These are phyloP conservation scores for Silene latifolia DNA, from an alignment of 148 eudicot genomes.

Conservation along the genomic window DNA sequence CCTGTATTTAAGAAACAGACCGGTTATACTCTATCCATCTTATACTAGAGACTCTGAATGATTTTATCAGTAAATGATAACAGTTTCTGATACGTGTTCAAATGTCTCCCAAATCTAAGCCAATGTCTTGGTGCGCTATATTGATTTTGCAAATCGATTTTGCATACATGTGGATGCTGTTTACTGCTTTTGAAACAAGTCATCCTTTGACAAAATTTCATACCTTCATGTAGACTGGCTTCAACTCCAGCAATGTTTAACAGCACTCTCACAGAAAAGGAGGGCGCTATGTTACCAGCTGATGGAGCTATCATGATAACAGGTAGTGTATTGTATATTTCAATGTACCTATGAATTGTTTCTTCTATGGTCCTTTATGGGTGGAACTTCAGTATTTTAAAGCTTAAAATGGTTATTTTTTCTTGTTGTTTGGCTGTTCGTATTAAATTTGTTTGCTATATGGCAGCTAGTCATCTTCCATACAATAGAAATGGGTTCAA, in stretches of 20 bases:
- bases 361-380: background rate
- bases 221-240: slow-evolving; percentile 53
- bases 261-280: slow-evolving; percentile 77
- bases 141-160: background rate
- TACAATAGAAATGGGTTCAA: slow-evolving; percentile 94
- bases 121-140: background rate
- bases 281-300: slow-evolving; percentile 63
- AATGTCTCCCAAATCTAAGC: background rate
- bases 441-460: slow-evolving; percentile 18
- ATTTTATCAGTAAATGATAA: background rate
- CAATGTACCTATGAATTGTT: background rate
- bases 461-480: slow-evolving; percentile 98
- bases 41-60: background rate
- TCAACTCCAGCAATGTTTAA: slow-evolving; percentile 99
- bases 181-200: background rate
- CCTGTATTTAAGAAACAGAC: background rate
- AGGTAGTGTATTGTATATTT: slow-evolving; percentile 37
- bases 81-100: background rate
- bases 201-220: slow-evolving; percentile 15
- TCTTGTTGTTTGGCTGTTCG: background rate
- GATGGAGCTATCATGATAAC: slow-evolving; percentile 99
- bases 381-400: slow-evolving; percentile 2
- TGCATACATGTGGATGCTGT: background rate
- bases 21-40: background rate
- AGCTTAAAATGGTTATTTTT: background rate